Conservation (phyloP, 2,329 filamentous ascomycete species). For the Xylariaceae sp. region DNA sequence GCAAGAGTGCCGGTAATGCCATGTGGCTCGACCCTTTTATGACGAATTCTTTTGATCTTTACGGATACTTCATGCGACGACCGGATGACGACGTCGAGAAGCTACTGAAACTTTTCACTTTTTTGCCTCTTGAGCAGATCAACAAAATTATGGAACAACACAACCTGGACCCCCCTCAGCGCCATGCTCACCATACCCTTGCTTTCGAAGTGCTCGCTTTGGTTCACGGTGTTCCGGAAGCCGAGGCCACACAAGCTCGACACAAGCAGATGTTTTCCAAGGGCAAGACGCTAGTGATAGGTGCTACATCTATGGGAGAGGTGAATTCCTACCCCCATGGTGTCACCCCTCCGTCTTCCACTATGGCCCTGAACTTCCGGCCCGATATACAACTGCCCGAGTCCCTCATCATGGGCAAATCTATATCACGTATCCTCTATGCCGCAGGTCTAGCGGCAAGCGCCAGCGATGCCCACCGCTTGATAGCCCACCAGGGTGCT, state of each 20-base stretch:
- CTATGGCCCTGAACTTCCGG: constrained; percentile 54
- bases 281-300: background rate
- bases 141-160: constrained; percentile 72
- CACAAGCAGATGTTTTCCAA: constrained; percentile 59
- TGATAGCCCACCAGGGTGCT: constrained; percentile 61
- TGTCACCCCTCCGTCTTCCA: constrained; percentile 40
- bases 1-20: constrained; percentile 93
- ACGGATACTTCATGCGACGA: constrained; percentile 86
- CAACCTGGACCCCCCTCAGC: constrained; percentile 68
- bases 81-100: constrained; percentile 82
- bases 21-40: constrained; percentile 87
- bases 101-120: constrained; percentile 89
- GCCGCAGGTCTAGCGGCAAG: constrained; percentile 66
- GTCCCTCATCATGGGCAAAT: constrained; percentile 59
- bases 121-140: constrained; percentile 77
- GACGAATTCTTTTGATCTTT: constrained; percentile 85
- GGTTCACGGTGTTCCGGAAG: constrained; percentile 73
- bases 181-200: constrained; percentile 81
- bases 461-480: constrained; percentile 63
- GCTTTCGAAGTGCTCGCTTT: constrained; percentile 83
- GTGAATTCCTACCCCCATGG: constrained; percentile 31
- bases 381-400: constrained; percentile 65
- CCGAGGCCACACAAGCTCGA: constrained; percentile 64
- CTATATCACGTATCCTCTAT: constrained; percentile 64
- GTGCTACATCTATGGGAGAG: constrained; percentile 14